Base-by-base conservation (phyloP, 139 green algal genomes). In the Trebouxia sp. region DNA sequence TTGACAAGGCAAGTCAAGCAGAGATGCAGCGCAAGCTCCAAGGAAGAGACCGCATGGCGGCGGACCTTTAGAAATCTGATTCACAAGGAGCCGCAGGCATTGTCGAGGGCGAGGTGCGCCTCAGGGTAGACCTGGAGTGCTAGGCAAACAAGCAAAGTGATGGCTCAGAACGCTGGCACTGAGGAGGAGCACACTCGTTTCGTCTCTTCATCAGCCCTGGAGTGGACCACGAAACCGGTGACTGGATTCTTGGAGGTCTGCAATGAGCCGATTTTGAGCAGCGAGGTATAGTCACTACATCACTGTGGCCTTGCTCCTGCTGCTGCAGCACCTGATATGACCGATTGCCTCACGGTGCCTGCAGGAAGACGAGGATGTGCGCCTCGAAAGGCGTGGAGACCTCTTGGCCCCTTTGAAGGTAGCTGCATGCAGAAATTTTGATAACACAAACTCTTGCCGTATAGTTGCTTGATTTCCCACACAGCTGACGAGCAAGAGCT, bases 281-380 rank as follows among this genome's bases (percentile, higher is more conserved):
- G 42, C 48, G 32, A 79, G 32, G 74, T 79, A 42, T 43, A 45
- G n/a, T 70, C 12, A 1, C 58, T 17, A n/a, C 42, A 55, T n/a
- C 14, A 28, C 17, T n/a, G 47, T 28, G 15, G 30, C 70, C 35
- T n/a, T 20, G 24, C 6, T 17, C 14, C 7, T 14, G 30, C 43
- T 30, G 26, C 11, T 30, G n/a, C 28, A 26, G 4, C 6, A 22
- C 47, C 15, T 28, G 17, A 7, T 5, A 15, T 35, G 3, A 42
- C 12, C 35, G 30, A 53, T 3, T 22, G 28, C 0, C 20, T 65
- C 3, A 37, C 28, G n/a, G 32, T 79, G 30, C n/a, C 38, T 62
- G 41, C 47, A 79, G 74, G 74, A 79, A 65, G 43, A 47, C 30
- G 74, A 42, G 74, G 74, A 79, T 41, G 74, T 45, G 10, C 41